Evolutionary conservation across 306 rosid species (phyloP).

Genomic region (Castanospermum australe): DNA sequence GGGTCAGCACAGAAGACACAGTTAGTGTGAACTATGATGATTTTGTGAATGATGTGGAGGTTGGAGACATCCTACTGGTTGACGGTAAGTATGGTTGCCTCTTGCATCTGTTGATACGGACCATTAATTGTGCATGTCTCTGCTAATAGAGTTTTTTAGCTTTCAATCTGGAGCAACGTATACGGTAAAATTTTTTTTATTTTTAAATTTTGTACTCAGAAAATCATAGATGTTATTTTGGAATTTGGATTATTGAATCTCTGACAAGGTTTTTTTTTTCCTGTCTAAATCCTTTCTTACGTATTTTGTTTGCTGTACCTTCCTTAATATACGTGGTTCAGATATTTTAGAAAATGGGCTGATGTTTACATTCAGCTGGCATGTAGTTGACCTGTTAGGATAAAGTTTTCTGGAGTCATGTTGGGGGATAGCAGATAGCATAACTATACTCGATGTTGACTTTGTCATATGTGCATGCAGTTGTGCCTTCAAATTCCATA

Average conservation of each 20-base stretch:
- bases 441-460: neutral
- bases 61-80: conserved; percentile 76
- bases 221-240: neutral
- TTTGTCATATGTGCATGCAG: neutral
- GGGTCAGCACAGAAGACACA: conserved; percentile 69
- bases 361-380: neutral
- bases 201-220: neutral
- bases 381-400: neutral
- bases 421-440: neutral
- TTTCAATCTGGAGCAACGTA: neutral
- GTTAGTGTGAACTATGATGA: conserved; percentile 93
- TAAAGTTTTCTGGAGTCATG: neutral
- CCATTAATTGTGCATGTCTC: neutral
- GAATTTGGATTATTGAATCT: neutral
- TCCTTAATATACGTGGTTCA: neutral
- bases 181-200: neutral
- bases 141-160: neutral
- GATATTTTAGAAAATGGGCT: neutral
- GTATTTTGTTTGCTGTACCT: neutral
- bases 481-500: neutral
- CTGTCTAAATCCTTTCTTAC: neutral
- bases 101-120: neutral
- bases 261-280: neutral
- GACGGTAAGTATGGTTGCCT: conserved; percentile 61
- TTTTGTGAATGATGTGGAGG: conserved; percentile 88